Evolutionary conservation across 768 basidiomycete genomes (phyloP), one percentile per base, ranked within the genome.

Genomic region (Leccinum uliginosum): DNA sequence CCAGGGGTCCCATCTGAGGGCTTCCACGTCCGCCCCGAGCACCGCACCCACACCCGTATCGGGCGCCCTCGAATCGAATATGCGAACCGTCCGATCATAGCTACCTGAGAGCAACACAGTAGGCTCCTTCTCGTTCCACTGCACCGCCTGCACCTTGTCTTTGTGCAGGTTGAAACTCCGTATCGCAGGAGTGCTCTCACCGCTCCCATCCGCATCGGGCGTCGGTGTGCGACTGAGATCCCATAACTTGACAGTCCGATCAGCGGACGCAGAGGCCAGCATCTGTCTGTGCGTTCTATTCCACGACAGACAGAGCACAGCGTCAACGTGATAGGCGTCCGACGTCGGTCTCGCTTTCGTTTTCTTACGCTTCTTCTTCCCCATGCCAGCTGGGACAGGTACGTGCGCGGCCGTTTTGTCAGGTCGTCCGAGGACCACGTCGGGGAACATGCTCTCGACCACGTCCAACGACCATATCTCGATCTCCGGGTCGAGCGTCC

Each of bases 391-490:
- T 1, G 91, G 86, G 7, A 78, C 77, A 0, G 91, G 89, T 5
- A 91, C 75, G 65, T 92, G 91, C 14, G 87, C 85, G 56, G 86
- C 83, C 14, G 89, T 88, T 63, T 85, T 82, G 63, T 94, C 90
- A 1, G 91, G 91, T 43, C 93, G 84, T 24, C 97, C 97, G 32
- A 99, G 85, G 56, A 99, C 84, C 54, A 88, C 85, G 60, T 88
- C 84, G 0, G 97, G 97, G 71, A 96, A 98, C 78, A 98, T 87
- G 19, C 91, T 86, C 66, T 98, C 96, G 49, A 99, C 80, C 29
- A 89, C 80, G 70, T 98, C 95, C 51, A 98, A 79, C 15, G 93
- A 95, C 93, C 95, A 99, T 64, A 99, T 96, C 73, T 99, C 97
- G 60, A 99, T 98, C 68, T 96, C 93, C 23, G 97, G 96, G 62